These are phyloP conservation scores for Rhodocollybia butyracea DNA, from an alignment of 768 basidiomycete genomes.

Conservation along the genomic window DNA sequence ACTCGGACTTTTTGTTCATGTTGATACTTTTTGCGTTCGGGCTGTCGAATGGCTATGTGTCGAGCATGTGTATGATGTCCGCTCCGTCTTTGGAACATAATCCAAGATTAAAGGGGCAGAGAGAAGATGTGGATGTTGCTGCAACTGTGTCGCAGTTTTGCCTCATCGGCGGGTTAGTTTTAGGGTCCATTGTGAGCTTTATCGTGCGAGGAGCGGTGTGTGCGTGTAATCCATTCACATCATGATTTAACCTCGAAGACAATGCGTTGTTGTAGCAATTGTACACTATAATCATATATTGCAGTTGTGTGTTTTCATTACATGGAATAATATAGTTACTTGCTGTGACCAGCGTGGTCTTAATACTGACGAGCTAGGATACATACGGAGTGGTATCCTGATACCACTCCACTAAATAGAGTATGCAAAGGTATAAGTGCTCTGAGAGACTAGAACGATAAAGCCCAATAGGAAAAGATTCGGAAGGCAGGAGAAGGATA, in stretches of 20 bases:
- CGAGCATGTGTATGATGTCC: conserved; percentile 77
- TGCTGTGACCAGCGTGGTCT: too few species aligned
- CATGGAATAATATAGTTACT: too few species aligned
- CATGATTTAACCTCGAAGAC: background rate
- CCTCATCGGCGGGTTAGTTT: conserved; percentile 68
- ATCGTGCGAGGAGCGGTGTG: conserved; percentile 69
- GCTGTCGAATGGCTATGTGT: conserved; percentile 78
- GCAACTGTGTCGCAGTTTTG: conserved; percentile 81
- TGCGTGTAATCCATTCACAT: conserved; percentile 68
- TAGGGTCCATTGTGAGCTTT: conserved; percentile 81
- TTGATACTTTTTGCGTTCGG: conserved; percentile 70
- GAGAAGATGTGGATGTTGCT: conserved; percentile 81
- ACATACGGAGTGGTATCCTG: background rate
- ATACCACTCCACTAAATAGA: background rate
- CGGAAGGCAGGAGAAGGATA: background rate
- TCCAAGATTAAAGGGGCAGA: conserved; percentile 59
- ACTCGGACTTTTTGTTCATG: conserved; percentile 77
- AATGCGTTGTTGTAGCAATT: background rate
- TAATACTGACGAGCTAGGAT: too few species aligned
- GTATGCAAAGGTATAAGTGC: background rate
- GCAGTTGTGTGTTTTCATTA: too few species aligned
- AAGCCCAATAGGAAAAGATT: too few species aligned
- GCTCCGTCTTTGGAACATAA: conserved; percentile 82
- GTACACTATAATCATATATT: too few species aligned
- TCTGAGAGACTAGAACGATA: too few species aligned